A percentile compares a stretch with the other conserved stretches of the same genome.
Conservation (phyloP, 1,284 basidiomycete species). For the Kwoniella shivajii region DNA sequence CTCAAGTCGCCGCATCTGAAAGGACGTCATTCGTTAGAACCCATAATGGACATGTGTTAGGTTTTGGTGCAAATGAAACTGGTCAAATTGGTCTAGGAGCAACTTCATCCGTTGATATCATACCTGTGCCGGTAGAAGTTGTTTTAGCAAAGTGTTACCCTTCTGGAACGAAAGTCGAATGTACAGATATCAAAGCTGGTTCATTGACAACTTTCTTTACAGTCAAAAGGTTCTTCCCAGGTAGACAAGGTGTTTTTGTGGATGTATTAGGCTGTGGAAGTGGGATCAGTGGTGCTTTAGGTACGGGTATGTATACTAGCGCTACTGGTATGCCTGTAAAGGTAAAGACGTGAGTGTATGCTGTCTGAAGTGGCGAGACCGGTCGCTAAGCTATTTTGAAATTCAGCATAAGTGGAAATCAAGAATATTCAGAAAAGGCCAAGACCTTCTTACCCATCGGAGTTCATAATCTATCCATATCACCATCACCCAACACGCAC, state of each 20-base stretch:
- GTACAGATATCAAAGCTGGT: conserved; percentile 69
- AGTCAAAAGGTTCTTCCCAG: conserved; percentile 60
- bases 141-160: conserved; percentile 62
- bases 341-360: conserved; percentile 64
- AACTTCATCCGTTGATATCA: conserved; percentile 67
- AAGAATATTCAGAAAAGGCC: conserved; percentile 73
- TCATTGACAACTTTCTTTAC: conserved; percentile 66
- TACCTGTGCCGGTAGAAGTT: conserved; percentile 84
- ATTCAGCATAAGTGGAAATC: conserved; percentile 69
- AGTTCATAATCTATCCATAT: conserved; percentile 64
- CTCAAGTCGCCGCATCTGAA: conserved; percentile 73
- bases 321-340: conserved; percentile 71
- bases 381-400: too few species aligned
- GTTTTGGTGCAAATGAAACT: conserved; percentile 83
- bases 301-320: conserved; percentile 76
- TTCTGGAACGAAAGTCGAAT: conserved; percentile 62
- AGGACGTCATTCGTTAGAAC: conserved; percentile 75
- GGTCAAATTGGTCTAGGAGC: conserved; percentile 83
- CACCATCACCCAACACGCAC: conserved; percentile 76
- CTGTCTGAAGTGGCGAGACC: too few species aligned
- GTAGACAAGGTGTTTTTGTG: conserved; percentile 52
- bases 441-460: conserved; percentile 67
- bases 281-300: conserved; percentile 79
- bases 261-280: conserved; percentile 82
- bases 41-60: conserved; percentile 73